A percentile compares a stretch with the other conserved stretches of the same genome.
Conservation (phyloP, 2,329 filamentous ascomycete genomes). For the Pseudonectria foliicola region DNA sequence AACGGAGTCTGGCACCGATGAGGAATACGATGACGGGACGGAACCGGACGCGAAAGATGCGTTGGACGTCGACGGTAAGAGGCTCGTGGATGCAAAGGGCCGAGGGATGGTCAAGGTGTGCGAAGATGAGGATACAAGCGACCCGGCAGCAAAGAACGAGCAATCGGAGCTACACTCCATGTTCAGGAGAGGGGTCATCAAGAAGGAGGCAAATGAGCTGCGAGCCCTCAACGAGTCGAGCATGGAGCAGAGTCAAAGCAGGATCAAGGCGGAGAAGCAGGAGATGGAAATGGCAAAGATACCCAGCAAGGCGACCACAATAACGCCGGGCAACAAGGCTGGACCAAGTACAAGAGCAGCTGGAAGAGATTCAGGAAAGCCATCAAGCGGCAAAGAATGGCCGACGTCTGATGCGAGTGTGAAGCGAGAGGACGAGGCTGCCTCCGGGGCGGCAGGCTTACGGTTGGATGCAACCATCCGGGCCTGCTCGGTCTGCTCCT, state of each 20-base stretch:
- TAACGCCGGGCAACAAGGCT: too few species aligned
- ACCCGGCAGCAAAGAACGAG: constrained; percentile 38
- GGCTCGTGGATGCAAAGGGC: constrained; percentile 59
- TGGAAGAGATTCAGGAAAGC: too few species aligned
- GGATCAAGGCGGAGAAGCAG: constrained; percentile 1
- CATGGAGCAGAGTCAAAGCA: neutral
- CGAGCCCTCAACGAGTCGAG: neutral
- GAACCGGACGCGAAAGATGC: constrained; percentile 43
- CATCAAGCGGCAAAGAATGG: too few species aligned
- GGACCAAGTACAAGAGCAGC: too few species aligned
- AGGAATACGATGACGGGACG: constrained; percentile 41
- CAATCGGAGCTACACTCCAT: constrained; percentile 56
- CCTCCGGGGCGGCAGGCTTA: too few species aligned
- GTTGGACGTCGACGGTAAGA: constrained; percentile 57
- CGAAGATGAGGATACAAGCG: constrained; percentile 55
- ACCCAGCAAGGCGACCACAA: too few species aligned
- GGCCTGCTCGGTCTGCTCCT: constrained; percentile 59
- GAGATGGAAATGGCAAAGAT: neutral
- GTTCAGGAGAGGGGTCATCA: constrained; percentile 18
- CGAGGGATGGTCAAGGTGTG: constrained; percentile 67
- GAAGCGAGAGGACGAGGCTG: too few species aligned
- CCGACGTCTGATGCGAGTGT: too few species aligned
- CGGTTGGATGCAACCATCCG: neutral
- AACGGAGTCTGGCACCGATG: constrained; percentile 39
- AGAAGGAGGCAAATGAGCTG: constrained; percentile 12